Percentiles rank a stretch among this genome's conserved stretches.
These are phyloP conservation scores for apple (Malus domestica) DNA, from an alignment of 306 rosid species.

Conservation along the genomic window ASM211411v1 NC_041790.1:32692501-32693000, in stretches of 20 bases:
- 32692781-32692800: slow-evolving; percentile 45
- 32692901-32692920: slow-evolving; percentile 52
- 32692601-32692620: slow-evolving; percentile 67
- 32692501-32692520: slow-evolving; percentile 57
- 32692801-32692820: slow-evolving; percentile 49
- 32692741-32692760: slow-evolving; percentile 58
- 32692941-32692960: slow-evolving; percentile 62
- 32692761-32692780: slow-evolving; percentile 42
- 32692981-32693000: slow-evolving; percentile 83
- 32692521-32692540: slow-evolving; percentile 59
- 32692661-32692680: slow-evolving; percentile 42
- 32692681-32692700: slow-evolving; percentile 66
- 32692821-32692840: slow-evolving; percentile 48
- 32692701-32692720: slow-evolving; percentile 60
- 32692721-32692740: slow-evolving; percentile 59
- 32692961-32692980: slow-evolving; percentile 61
- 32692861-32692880: slow-evolving; percentile 56
- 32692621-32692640: slow-evolving; percentile 82
- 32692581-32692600: slow-evolving; percentile 79
- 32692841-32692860: slow-evolving; percentile 61
- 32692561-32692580: slow-evolving; percentile 68
- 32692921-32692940: slow-evolving; percentile 30
- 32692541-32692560: slow-evolving; percentile 72
- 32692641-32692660: slow-evolving; percentile 51
- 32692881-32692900: slow-evolving; percentile 60